Conservation (phyloP, 1,139 yeast species). For the Lodderomyces theae region DNA sequence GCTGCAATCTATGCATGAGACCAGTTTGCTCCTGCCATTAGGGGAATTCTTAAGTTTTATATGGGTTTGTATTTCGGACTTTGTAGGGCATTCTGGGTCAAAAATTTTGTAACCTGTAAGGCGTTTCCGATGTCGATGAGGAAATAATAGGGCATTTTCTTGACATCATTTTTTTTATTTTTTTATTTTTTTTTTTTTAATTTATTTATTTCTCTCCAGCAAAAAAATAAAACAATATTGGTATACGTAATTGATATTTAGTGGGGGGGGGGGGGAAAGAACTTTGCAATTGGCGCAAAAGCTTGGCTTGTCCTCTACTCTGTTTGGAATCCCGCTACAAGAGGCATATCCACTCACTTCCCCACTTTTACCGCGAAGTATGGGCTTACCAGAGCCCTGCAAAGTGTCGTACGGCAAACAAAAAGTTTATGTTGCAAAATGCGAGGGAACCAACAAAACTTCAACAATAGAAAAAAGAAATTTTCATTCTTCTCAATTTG, state of each 20-base stretch:
- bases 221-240: too few relatives aligned
- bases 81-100: background rate
- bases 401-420: too few relatives aligned
- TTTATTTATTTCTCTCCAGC: too few relatives aligned
- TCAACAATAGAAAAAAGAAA: background rate
- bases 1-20: slow-evolving; percentile 1
- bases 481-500: background rate
- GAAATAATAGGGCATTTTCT: slow-evolving; percentile 1
- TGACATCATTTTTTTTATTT: too few relatives aligned
- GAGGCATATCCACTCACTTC: too few relatives aligned
- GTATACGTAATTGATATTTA: too few relatives aligned
- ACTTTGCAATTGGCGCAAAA: too few relatives aligned
- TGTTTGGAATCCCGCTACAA: too few relatives aligned
- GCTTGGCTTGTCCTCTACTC: too few relatives aligned
- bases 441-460: background rate
- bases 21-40: slow-evolving; percentile 13
- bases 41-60: slow-evolving; percentile 5
- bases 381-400: too few relatives aligned
- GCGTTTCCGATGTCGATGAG: slow-evolving; percentile 4
- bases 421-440: background rate
- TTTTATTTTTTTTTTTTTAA: background rate
- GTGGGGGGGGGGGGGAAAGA: too few relatives aligned
- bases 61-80: background rate
- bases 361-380: too few relatives aligned
- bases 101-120: slow-evolving; percentile 1